Evolutionary conservation across 78 protist genomes (phyloP), one percentile per base, ranked within the genome.

Genomic region (Tieghemostelium lacteum): DNA sequence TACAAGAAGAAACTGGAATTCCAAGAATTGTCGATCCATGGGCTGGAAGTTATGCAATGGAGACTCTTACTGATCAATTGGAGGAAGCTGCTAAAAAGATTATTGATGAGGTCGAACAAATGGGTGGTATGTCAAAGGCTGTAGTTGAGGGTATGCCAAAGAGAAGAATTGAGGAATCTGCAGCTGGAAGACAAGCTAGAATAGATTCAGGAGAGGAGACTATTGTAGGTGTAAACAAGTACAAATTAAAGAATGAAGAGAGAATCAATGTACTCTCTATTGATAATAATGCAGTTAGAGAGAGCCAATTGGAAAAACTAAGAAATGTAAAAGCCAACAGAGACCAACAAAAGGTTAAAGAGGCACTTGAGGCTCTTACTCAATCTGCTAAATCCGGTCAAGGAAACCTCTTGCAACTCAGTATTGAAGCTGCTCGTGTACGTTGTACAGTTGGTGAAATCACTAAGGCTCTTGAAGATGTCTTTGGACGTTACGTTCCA

Each of bases 211-310:
- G 95, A 22, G 8, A 50, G 8, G 74, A 62, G 4, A 77, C 96
- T 4, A 97, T 98, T 28, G 99, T 98, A n/a, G 99, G 99, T 36
- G 98, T 98, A 50, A 98, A 98, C 92, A 96, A 96, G 85, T 96
- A 95, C 60, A 76, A 86, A 6, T 39, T 87, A 45, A 95, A 96
- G 64, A 63, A 93, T n/a, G 94, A 75, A 54, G 95, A 86, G 49
- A 45, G 26, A 55, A 40, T 91, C 37, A 96, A 95, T 14, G 92
- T 94, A 14, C 93, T 93, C 26, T 50, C 62, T 49, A 97, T 97
- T 54, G 97, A 96, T 88, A 95, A 96, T 76, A 72, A 55, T 34
- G 61, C 50, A 26, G 98, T 96, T 14, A 62, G 87, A 31, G 29
- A 61, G 31, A 8, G 92, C 2, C 97, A 96, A 60, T 65, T 88